A percentile compares a stretch with the other conserved stretches of the same genome.
Conservation (phyloP, 306 rosid genomes). For the Cucurbita moschata region DNA sequence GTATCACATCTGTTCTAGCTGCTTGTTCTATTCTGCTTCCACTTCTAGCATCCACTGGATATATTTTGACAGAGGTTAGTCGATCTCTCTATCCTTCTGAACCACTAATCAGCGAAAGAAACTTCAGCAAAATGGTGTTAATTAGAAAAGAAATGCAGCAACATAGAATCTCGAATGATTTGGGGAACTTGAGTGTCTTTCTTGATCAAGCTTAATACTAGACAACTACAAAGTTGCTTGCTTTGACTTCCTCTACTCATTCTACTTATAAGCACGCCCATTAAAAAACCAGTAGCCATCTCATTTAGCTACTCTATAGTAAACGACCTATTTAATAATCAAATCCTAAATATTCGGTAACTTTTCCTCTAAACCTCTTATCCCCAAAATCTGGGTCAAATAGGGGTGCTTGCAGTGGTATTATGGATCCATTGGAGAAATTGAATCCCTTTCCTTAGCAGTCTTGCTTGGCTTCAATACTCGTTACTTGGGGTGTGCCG, state of each 20-base stretch:
- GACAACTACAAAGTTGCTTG: not conserved
- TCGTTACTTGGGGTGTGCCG: not conserved
- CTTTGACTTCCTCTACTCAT: not conserved
- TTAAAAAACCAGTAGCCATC: not conserved
- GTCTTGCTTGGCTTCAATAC: not conserved
- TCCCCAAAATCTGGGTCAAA: not conserved
- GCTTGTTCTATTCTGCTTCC: slow-evolving; percentile 88
- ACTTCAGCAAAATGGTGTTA: not conserved
- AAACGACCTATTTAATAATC: not conserved
- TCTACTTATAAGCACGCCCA: not conserved
- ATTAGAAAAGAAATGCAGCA: not conserved
- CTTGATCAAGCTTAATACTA: not conserved
- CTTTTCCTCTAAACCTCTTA: not conserved
- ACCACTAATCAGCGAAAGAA: not conserved
- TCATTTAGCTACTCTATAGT: not conserved
- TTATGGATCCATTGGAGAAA: not conserved
- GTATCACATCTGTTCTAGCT: slow-evolving; percentile 83
- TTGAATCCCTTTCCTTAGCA: not conserved
- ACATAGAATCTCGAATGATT: not conserved
- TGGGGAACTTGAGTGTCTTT: not conserved
- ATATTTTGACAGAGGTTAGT: slow-evolving; percentile 69
- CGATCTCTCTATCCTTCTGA: slow-evolving; percentile 1
- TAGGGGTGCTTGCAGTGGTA: not conserved
- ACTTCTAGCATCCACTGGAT: slow-evolving; percentile 74
- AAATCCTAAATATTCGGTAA: not conserved